These are phyloP conservation scores for Trypanosoma vivax DNA, from an alignment of 208 protist species.

Conservation along the genomic window DNA sequence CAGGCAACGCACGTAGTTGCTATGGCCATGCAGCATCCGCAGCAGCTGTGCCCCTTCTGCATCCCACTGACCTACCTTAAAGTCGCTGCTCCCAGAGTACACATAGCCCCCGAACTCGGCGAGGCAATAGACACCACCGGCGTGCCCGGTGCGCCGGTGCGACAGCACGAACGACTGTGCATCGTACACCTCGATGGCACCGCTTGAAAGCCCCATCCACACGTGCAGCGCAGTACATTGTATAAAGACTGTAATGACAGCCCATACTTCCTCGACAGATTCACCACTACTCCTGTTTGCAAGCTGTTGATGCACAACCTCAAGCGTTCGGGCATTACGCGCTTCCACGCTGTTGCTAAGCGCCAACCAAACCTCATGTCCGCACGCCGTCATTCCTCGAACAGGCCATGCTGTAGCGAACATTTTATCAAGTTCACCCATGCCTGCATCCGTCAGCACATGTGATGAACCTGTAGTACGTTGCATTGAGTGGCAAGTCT, in stretches of 20 bases:
- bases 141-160: conserved; percentile 33
- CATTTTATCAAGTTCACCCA: conserved; percentile 57
- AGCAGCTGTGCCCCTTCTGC: conserved; percentile 26
- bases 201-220: conserved; percentile 78
- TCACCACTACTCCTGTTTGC: conserved; percentile 1
- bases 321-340: conserved; percentile 59
- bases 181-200: conserved; percentile 65
- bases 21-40: conserved; percentile 63
- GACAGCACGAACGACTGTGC: conserved; percentile 30
- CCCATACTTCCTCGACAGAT: conserved; percentile 6
- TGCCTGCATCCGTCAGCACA: conserved; percentile 13
- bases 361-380: conserved; percentile 69
- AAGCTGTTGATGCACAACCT: conserved; percentile 46
- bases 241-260: conserved; percentile 8
- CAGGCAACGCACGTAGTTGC: conserved; percentile 60
- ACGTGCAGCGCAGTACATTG: conserved; percentile 28
- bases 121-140: conserved; percentile 56
- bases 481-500: too few relatives aligned
- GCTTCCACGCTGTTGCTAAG: conserved; percentile 44
- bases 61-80: conserved; percentile 69
- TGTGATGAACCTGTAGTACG: too few relatives aligned
- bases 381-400: conserved; percentile 38
- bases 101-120: conserved; percentile 75
- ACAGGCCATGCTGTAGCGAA: conserved; percentile 34
- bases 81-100: conserved; percentile 74